phyloP scores from a whole-genome alignment of 2,329 filamentous ascomycete genomes.

The Aspergillus luchuensis region DNA sequence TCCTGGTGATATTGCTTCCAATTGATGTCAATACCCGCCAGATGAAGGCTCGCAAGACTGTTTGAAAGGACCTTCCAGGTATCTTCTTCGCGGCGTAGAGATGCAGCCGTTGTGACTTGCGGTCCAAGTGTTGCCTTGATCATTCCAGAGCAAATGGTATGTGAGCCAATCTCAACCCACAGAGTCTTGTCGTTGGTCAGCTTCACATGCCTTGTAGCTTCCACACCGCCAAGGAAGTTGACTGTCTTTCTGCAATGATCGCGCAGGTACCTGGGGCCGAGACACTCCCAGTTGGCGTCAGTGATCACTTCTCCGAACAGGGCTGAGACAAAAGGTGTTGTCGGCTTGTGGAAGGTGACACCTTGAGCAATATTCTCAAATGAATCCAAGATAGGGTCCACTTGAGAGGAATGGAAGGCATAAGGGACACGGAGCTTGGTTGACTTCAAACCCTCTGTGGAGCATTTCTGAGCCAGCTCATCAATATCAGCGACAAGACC shows the following conservation, averaged over 20 bases:
- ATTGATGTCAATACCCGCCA: constrained; percentile 42
- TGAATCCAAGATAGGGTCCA: constrained; percentile 48
- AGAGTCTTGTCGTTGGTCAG: constrained; percentile 69
- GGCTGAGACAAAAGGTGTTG: constrained; percentile 50
- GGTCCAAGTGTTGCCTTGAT: constrained; percentile 60
- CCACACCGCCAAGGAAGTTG: constrained; percentile 48
- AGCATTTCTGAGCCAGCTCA: constrained; percentile 36
- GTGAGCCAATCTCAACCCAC: constrained; percentile 66
- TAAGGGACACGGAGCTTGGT: constrained; percentile 49
- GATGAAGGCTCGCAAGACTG: constrained; percentile 39
- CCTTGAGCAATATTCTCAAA: constrained; percentile 42
- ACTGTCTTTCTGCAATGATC: constrained; percentile 49
- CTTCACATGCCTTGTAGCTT: constrained; percentile 30
- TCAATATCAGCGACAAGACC: constrained; percentile 42
- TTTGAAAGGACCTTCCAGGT: constrained; percentile 45
- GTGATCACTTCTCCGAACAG: constrained; percentile 47
- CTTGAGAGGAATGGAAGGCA: constrained; percentile 51
- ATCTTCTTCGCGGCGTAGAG: constrained; percentile 45
- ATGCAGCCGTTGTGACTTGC: constrained; percentile 54
- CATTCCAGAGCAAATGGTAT: constrained; percentile 51
- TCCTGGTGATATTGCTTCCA: constrained; percentile 50
- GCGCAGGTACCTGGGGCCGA: constrained; percentile 41
- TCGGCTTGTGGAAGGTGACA: constrained; percentile 43
- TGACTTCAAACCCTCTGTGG: constrained; percentile 41
- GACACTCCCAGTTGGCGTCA: constrained; percentile 61